Conservation (phyloP, 75 land plant species). For the Larix kaempferi region DNA sequence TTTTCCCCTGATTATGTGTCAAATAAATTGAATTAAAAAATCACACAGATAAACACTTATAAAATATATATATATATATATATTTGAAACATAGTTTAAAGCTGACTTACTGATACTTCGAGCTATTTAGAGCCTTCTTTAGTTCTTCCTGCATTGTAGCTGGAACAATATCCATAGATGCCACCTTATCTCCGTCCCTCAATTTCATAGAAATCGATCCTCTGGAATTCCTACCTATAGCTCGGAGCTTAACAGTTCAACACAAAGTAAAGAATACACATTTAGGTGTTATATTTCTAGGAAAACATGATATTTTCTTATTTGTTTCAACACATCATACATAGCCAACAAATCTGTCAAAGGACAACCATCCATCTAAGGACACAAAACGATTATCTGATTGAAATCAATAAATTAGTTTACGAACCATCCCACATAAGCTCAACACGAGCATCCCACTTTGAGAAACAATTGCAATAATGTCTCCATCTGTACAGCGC, state of each 20-base stretch:
- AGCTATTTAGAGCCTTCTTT: slow-evolving; percentile 11
- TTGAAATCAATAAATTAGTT: not conserved
- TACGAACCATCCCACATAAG: slow-evolving; percentile 45
- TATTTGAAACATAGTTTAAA: not conserved
- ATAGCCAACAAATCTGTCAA: no score
- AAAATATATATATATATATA: not conserved
- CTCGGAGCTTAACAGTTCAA: slow-evolving; percentile 52
- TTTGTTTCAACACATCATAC: no score
- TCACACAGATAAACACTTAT: not conserved
- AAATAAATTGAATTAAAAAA: not conserved
- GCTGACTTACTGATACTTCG: slow-evolving; percentile 18
- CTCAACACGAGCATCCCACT: slow-evolving; percentile 67
- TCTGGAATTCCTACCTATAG: slow-evolving; percentile 68
- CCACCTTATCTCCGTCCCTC: slow-evolving; percentile 70
- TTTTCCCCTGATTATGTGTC: slow-evolving; percentile 18
- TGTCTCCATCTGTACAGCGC: slow-evolving; percentile 74
- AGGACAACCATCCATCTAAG: not conserved
- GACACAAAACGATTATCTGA: not conserved
- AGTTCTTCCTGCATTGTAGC: slow-evolving; percentile 41
- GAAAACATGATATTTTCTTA: not conserved
- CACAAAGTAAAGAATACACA: not conserved
- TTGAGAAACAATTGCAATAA: slow-evolving; percentile 80
- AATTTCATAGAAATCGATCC: slow-evolving; percentile 82
- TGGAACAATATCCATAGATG: slow-evolving; percentile 92
- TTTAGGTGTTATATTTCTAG: not conserved